Percentiles rank a stretch among this genome's conserved stretches.
Conservation (phyloP, 106 monocot species). For the Posidonia australis region DNA sequence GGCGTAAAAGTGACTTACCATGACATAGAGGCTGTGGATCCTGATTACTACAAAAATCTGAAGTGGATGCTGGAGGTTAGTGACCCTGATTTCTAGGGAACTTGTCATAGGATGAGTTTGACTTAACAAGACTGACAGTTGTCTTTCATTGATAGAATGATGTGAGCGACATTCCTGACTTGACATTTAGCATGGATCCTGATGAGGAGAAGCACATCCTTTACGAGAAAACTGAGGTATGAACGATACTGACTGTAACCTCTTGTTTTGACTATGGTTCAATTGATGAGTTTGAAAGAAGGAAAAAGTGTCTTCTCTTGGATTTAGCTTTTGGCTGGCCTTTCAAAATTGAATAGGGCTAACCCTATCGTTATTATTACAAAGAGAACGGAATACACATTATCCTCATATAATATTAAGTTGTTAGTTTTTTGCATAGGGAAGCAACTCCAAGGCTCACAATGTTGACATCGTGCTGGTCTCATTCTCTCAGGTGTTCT, state of each 20-base stretch:
- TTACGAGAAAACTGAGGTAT: constrained; percentile 83
- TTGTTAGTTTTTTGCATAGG: too few relatives aligned
- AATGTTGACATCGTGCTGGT: too few relatives aligned
- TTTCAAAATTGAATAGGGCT: too few relatives aligned
- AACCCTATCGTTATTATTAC: too few relatives aligned
- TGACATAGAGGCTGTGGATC: constrained; percentile 97
- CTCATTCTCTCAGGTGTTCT: too few relatives aligned
- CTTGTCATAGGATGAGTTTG: not conserved
- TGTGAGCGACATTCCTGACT: constrained; percentile 79
- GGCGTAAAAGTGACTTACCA: constrained; percentile 94
- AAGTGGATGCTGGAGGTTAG: constrained; percentile 99
- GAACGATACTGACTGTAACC: not conserved
- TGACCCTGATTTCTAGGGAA: not conserved
- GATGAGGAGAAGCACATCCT: constrained; percentile 97
- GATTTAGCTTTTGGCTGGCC: too few relatives aligned
- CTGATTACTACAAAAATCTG: constrained; percentile 85
- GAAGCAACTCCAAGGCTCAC: too few relatives aligned
- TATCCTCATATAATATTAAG: too few relatives aligned
- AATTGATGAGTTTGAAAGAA: too few relatives aligned
- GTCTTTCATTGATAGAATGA: constrained; percentile 52
- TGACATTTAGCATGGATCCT: constrained; percentile 95
- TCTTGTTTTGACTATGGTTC: not conserved
- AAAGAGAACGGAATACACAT: too few relatives aligned
- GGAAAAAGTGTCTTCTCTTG: too few relatives aligned
- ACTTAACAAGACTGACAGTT: not conserved